These are phyloP conservation scores for Quercus phellos DNA, from an alignment of 331 rosid species.

Conservation along the genomic window DNA sequence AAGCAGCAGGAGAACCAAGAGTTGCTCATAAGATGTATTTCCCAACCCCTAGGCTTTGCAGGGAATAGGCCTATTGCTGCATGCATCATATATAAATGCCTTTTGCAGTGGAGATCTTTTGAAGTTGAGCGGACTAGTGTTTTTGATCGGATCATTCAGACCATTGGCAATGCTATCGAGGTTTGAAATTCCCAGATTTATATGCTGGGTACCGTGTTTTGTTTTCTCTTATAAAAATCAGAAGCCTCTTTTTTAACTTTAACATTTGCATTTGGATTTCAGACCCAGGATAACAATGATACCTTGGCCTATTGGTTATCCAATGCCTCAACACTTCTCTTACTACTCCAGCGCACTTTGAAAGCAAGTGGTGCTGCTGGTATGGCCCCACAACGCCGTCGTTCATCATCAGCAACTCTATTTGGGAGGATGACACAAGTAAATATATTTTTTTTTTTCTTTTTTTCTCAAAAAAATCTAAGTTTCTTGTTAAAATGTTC, in stretches of 20 bases:
- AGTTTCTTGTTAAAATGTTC: conserved; percentile 19
- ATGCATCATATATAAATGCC: conserved; percentile 79
- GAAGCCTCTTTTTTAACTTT: conserved; percentile 22
- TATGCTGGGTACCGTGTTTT: conserved; percentile 9
- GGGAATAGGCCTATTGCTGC: conserved; percentile 78
- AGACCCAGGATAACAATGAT: conserved; percentile 80
- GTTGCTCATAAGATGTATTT: conserved; percentile 69
- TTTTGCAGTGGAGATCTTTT: conserved; percentile 89
- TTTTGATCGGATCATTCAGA: conserved; percentile 77
- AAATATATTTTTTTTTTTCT: conserved; percentile 1
- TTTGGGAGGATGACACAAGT: conserved; percentile 89
- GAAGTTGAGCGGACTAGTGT: conserved; percentile 84
- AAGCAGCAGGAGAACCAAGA: conserved; percentile 93
- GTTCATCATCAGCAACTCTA: conserved; percentile 68
- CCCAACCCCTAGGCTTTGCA: conserved; percentile 68
- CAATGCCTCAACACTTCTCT: conserved; percentile 76
- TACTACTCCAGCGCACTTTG: conserved; percentile 81
- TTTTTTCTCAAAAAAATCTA: neutral
- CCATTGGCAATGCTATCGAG: conserved; percentile 79
- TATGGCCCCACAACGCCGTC: conserved; percentile 86
- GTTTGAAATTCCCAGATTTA: conserved; percentile 31
- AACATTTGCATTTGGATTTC: conserved; percentile 26
- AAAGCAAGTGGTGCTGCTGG: conserved; percentile 95
- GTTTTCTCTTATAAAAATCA: conserved; percentile 3
- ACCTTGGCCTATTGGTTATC: conserved; percentile 80